phyloP scores from a whole-genome alignment of 495 filamentous ascomycete genomes.

The Penicillium macrosclerotiorum region DNA sequence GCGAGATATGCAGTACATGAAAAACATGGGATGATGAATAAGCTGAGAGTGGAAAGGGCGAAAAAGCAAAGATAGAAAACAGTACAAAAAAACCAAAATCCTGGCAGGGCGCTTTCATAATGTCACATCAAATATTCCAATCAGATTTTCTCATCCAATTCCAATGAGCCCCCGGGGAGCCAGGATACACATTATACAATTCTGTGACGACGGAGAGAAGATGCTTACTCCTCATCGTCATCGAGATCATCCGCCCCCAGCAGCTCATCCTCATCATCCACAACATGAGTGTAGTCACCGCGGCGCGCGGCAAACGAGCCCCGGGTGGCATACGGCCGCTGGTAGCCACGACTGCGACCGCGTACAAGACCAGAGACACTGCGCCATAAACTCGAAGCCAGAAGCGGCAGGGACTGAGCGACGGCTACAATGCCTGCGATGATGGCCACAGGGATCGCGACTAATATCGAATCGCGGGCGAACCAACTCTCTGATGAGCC shows the following conservation, averaged over 20 bases:
- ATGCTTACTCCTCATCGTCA: constrained; percentile 90
- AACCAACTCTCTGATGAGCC: constrained; percentile 46
- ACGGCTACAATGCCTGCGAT: constrained; percentile 77
- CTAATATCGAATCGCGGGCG: constrained; percentile 61
- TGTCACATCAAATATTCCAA: constrained; percentile 27
- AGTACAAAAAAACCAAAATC: constrained; percentile 9
- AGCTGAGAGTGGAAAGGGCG: not conserved
- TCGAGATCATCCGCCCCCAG: constrained; percentile 89
- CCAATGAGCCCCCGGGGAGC: too few relatives aligned
- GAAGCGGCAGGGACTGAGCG: constrained; percentile 67
- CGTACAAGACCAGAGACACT: constrained; percentile 47
- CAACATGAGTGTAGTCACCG: constrained; percentile 81
- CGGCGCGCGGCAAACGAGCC: constrained; percentile 80
- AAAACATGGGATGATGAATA: not conserved
- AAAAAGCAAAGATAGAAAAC: constrained; percentile 1
- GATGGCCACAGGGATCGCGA: constrained; percentile 75
- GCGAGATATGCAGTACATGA: constrained; percentile 12
- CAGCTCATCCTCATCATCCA: constrained; percentile 90
- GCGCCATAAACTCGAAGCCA: constrained; percentile 66
- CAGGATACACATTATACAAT: too few relatives aligned
- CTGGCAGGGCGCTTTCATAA: constrained; percentile 21
- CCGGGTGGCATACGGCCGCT: constrained; percentile 74
- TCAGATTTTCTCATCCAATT: constrained; percentile 4
- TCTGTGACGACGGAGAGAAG: too few relatives aligned
- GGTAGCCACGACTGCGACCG: constrained; percentile 37